Evolutionary conservation across 2,329 filamentous ascomycete species (phyloP).

Genomic region (Pyrenochaeta sp.): DNA sequence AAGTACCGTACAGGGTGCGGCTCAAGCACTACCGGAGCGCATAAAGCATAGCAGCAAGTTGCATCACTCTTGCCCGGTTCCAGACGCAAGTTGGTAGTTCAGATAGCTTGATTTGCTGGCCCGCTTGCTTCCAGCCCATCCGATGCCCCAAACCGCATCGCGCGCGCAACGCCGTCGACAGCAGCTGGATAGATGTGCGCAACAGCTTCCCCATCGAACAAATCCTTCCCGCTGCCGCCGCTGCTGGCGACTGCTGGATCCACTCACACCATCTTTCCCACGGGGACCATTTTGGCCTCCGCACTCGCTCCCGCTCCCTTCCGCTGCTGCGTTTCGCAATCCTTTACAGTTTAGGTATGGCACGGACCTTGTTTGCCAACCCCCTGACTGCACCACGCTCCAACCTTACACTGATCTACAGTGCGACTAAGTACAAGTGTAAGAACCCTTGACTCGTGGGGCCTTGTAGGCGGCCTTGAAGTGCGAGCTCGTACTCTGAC

Average conservation of each 20-base stretch:
- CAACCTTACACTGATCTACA: too few species aligned
- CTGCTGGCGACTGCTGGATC: background rate
- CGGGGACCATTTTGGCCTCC: too few species aligned
- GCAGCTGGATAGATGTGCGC: too few species aligned
- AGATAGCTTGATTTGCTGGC: too few species aligned
- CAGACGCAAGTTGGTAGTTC: too few species aligned
- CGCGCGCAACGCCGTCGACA: slow-evolving; percentile 2
- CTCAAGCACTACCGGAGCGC: slow-evolving; percentile 18
- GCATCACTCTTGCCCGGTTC: too few species aligned
- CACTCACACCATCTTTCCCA: background rate
- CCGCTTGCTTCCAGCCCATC: slow-evolving; percentile 1
- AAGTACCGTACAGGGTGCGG: slow-evolving; percentile 13
- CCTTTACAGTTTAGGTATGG: slow-evolving; percentile 4
- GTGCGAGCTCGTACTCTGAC: too few species aligned
- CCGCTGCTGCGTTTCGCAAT: slow-evolving; percentile 2
- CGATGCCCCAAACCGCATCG: background rate
- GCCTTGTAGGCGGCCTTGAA: too few species aligned
- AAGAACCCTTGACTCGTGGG: too few species aligned
- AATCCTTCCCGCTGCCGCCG: background rate
- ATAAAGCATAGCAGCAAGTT: slow-evolving; percentile 13
- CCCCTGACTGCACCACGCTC: too few species aligned
- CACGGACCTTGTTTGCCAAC: slow-evolving; percentile 16
- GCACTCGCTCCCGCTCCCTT: background rate
- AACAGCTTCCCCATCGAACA: background rate
- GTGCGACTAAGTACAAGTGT: too few species aligned